Evolutionary conservation across 2,329 filamentous ascomycete species (phyloP).

Genomic region (Phialophora tarda): DNA sequence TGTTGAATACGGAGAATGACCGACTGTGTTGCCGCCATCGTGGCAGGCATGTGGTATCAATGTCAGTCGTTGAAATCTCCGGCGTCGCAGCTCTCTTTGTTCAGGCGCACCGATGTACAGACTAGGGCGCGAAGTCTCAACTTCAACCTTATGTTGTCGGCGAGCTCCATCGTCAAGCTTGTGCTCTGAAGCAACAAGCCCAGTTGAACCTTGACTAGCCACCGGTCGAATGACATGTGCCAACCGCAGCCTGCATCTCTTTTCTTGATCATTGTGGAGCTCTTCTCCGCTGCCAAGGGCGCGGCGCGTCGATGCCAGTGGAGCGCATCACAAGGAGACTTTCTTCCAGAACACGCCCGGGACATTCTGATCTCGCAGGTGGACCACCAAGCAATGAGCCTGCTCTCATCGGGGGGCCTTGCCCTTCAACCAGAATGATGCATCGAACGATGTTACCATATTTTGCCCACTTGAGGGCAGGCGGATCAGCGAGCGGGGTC

Average conservation of each 20-base stretch:
- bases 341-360: slow-evolving; percentile 6
- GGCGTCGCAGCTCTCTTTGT: background rate
- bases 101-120: background rate
- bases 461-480: background rate
- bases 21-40: background rate
- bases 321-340: background rate
- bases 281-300: slow-evolving; percentile 19
- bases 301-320: background rate
- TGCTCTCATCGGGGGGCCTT: background rate
- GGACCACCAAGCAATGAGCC: background rate
- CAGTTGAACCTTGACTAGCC: background rate
- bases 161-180: background rate
- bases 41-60: background rate
- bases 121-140: background rate
- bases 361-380: background rate
- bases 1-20: background rate
- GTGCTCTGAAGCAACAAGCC: background rate
- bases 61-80: background rate
- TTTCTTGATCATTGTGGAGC: slow-evolving; percentile 14
- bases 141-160: background rate
- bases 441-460: slow-evolving; percentile 13
- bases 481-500: slow-evolving; percentile 15
- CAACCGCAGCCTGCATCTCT: slow-evolving; percentile 3
- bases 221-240: slow-evolving; percentile 12
- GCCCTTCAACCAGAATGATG: background rate